A percentile compares a stretch with the other conserved stretches of the same genome.
Conservation (phyloP, 2,329 filamentous ascomycete species). For the Cladophialophora chaetospira region DNA sequence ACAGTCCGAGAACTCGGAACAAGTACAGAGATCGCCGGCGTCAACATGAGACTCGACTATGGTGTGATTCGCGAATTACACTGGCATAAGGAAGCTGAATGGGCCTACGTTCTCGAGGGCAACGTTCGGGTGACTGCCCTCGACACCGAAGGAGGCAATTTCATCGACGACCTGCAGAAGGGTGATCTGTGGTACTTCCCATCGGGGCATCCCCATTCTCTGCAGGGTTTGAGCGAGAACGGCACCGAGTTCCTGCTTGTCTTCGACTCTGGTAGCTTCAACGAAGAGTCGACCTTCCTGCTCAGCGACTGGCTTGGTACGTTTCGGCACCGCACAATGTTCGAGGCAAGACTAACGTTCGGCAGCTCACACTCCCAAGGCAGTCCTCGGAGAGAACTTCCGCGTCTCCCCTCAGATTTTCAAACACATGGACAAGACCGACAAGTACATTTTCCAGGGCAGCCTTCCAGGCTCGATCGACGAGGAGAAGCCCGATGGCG, state of each 20-base stretch:
- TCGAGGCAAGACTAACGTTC: not conserved
- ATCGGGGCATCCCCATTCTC: conserved; percentile 72
- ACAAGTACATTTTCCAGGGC: conserved; percentile 79
- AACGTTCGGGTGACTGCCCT: conserved; percentile 71
- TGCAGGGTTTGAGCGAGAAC: conserved; percentile 68
- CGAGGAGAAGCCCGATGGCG: conserved; percentile 62
- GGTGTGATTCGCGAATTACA: conserved; percentile 76
- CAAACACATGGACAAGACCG: conserved; percentile 61
- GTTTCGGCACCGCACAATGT: conserved; percentile 29
- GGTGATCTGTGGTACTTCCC: conserved; percentile 84
- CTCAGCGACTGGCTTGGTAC: conserved; percentile 68
- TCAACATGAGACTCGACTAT: conserved; percentile 75
- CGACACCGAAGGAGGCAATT: conserved; percentile 73
- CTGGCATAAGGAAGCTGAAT: conserved; percentile 80
- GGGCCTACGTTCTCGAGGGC: conserved; percentile 73
- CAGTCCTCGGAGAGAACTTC: conserved; percentile 74
- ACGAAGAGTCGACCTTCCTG: conserved; percentile 69
- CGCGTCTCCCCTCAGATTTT: conserved; percentile 71
- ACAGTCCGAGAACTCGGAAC: conserved; percentile 41
- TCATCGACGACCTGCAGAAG: conserved; percentile 73
- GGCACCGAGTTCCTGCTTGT: conserved; percentile 67
- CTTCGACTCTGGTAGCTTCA: conserved; percentile 62
- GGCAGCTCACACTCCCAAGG: conserved; percentile 68
- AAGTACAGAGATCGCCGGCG: conserved; percentile 68
- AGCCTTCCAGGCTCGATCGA: conserved; percentile 64